Base-by-base conservation (phyloP, 2,329 filamentous ascomycete genomes). In the Bipolaris oryzae region DNA sequence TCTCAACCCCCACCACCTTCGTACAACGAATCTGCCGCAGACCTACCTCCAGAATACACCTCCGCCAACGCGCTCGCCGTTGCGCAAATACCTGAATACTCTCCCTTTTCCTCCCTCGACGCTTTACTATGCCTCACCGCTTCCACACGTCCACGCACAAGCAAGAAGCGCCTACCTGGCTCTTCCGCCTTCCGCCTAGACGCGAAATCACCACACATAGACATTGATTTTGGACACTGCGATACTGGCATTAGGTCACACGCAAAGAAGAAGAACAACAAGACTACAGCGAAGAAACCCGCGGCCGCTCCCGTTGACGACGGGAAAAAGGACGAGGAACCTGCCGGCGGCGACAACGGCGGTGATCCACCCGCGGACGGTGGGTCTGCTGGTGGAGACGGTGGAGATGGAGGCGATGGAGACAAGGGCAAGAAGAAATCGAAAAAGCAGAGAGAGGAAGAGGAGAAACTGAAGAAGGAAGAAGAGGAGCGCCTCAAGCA, bases 171-270 rank as follows among this genome's bases (percentile, higher is more conserved):
- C 10, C 71, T 68, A 31, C 69, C 68, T 38, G 47, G 39, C 41
- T 70, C 71, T 50, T 74, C 68, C 15, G n/a, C 38, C 34, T 56
- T 74, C 34, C 69, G 67, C 45, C 21, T 73, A 16, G 67, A 74
- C 59, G 67, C 72, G 53, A 74, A 75, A 64, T 69, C 66, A 37
- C 52, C 67, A 20, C 69, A 72, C 64, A 69, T 77, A 18, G 74
- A 78, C 28, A 76, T 90, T 48, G 87, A 90, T 68, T 85, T 89
- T 55, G 78, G 78, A 20, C 84, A 81, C 23, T 75, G 81, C 50
- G 78, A 84, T 80, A 46, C 85, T 81, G 75, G 78, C 33, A 66
- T 81, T 58, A 76, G 74, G 34, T 72, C 80, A 49, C 82, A 88
- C 68, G 81, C 80, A 31, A 76, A 78, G 55, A 89, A 88, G 74